Base-by-base conservation (phyloP, 345 rosid genomes). In the Cardamine resedifolia region DNA sequence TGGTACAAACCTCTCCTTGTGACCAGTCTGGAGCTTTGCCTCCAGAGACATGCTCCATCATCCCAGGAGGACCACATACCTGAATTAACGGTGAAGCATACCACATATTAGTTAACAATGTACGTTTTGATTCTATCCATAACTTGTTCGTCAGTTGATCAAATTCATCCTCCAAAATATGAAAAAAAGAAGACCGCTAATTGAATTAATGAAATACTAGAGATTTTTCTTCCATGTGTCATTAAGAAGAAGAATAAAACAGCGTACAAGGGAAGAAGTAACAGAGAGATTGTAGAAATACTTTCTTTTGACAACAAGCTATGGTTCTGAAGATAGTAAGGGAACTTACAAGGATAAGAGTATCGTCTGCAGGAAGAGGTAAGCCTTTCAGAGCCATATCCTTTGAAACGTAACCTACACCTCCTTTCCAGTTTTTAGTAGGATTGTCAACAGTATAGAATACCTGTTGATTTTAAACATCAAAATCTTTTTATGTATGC, bases 51-150 rank as follows among this genome's bases (percentile, higher is more conserved):
- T 90, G 97, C 57, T 89, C 81, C 97, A 90, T 89, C 98, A 94
- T 89, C 69, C 97, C 97, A 64, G 96, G 88, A 47, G 97, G 98
- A 31, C 98, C 98, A 36, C 97, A 94, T 30, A 94, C 96, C 98
- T 94, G 77, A 78, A 70, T 43, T 53, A 45, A 57, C 30, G 27
- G 45, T 64, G 12, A 52, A 44, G 14, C 26, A 59, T 23, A 31
- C 44, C 56, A 66, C 49, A n/a, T 4, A 15, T 55, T 53, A 38
- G 30, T 44, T 4, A 38, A 56, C 3, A 11, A 31, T 19, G 47
- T 10, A 38, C 5, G 10, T 15, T 19, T 55, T 20, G 16, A 8
- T 51, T 33, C 15, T 39, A 59, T 23, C 38, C 49, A 30, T 18
- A 24, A 56, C 23, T 34, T 34, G 5, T 33, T 45, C 7, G 6